Evolutionary conservation across 345 rosid species (phyloP).

Genomic region (Citrus mangshanensis): DNA sequence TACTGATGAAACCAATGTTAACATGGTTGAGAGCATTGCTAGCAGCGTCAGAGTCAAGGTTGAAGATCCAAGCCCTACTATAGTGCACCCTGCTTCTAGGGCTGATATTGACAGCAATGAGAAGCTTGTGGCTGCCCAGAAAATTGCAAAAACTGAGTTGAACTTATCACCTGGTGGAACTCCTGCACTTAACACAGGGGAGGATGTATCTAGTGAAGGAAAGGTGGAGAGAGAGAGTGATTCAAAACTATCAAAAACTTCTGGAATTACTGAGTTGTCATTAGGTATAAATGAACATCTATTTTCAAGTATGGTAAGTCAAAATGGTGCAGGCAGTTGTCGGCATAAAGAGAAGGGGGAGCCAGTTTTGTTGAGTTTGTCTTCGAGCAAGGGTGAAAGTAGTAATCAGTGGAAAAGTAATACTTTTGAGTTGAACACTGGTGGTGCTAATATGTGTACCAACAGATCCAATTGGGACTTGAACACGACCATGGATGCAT

Average conservation of each 20-base stretch:
- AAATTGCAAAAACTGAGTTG: conserved; percentile 27
- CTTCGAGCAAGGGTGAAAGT: conserved; percentile 44
- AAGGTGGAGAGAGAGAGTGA: conserved; percentile 22
- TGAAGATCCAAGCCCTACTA: conserved; percentile 28
- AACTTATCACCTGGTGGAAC: conserved; percentile 24
- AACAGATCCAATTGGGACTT: conserved; percentile 82
- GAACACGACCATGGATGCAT: conserved; percentile 83
- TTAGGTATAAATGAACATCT: conserved; percentile 26
- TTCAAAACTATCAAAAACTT: conserved; percentile 22
- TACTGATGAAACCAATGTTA: conserved; percentile 9
- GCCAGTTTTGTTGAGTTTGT: conserved; percentile 44
- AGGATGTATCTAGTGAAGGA: conserved; percentile 19
- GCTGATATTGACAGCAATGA: conserved; percentile 16
- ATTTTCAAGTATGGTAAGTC: conserved; percentile 18
- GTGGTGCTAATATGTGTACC: conserved; percentile 21
- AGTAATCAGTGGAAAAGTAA: conserved; percentile 17
- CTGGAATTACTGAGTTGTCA: conserved; percentile 30
- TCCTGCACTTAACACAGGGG: conserved; percentile 18
- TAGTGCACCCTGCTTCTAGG: conserved; percentile 25
- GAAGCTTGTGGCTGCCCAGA: conserved; percentile 24
- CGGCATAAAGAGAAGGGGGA: conserved; percentile 25
- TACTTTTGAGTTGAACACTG: conserved; percentile 16
- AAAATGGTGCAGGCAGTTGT: conserved; percentile 23
- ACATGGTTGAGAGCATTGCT: conserved; percentile 8
- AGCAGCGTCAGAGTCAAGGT: conserved; percentile 23